Evolutionary conservation across 768 basidiomycete genomes (phyloP).

Genomic region (Russula sp.): DNA sequence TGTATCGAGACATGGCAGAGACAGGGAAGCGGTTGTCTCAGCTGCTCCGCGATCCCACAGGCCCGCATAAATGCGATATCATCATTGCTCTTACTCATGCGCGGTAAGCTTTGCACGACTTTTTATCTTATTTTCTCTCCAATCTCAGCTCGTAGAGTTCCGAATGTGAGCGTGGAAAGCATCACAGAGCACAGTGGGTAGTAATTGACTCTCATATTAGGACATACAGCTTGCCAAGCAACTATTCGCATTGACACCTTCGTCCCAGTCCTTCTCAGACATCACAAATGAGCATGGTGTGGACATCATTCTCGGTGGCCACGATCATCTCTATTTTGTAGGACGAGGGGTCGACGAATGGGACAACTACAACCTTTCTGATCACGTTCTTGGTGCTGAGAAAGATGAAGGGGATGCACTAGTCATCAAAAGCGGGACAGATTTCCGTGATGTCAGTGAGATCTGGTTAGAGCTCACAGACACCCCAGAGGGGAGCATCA

Average conservation of each 20-base stretch:
- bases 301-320: conserved; percentile 80
- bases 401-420: conserved; percentile 64
- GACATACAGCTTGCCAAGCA: conserved; percentile 65
- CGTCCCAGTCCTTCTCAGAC: conserved; percentile 36
- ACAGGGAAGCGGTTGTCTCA: conserved; percentile 67
- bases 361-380: conserved; percentile 52
- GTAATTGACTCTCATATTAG: conserved; percentile 31
- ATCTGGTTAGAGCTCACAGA: conserved; percentile 54
- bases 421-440: conserved; percentile 80
- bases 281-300: conserved; percentile 60
- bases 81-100: conserved; percentile 84
- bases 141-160: conserved; percentile 23
- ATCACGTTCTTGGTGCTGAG: conserved; percentile 57
- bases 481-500: conserved; percentile 53
- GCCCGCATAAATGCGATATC: conserved; percentile 66
- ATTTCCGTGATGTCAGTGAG: conserved; percentile 83
- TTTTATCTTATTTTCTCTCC: not conserved
- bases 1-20: conserved; percentile 67
- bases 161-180: conserved; percentile 25
- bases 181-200: not conserved
- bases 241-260: conserved; percentile 52
- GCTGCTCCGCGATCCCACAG: conserved; percentile 61
- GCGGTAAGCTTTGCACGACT: conserved; percentile 36
- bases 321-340: conserved; percentile 79
- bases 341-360: conserved; percentile 58